Base-by-base conservation (phyloP, 1,284 basidiomycete species). In the Apiotrichum gamsii region DNA sequence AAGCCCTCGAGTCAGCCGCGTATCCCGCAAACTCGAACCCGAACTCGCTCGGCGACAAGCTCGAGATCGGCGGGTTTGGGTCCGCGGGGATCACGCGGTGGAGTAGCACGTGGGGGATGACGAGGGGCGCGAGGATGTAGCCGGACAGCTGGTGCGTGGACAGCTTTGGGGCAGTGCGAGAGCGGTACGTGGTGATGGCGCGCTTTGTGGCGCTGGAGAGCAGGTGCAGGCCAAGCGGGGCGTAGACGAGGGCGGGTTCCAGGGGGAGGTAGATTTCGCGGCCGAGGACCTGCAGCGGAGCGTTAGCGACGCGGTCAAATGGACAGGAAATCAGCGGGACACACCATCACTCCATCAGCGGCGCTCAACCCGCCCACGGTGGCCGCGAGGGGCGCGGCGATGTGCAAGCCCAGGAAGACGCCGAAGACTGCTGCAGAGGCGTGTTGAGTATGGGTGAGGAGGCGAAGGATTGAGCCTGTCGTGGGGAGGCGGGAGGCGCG, bases 1-100 rank as follows among this genome's bases (percentile, higher is more conserved):
- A 55, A 11, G 52, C 47, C n/a, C 49, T 37, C 15, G 48, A 53
- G 3, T 37, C 41, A 18, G 67, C 38, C 5, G 60, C 59, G 54
- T 65, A 65, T 2, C 60, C 62, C 9, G 65, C 66, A 46, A 65
- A 70, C 32, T 69, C 64, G 52, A 62, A 69, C 4, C 59, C 63
- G 5, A 70, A 53, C 45, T 72, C 69, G 15, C 52, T 51, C 10
- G 69, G 69, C 0, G 57, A 60, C 2, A 70, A 54, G 3, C 41
- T 34, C 8, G 44, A 47, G 18, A 69, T 67, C 6, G 68, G 62
- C 23, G 61, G 46, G 5, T 23, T 14, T 8, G 56, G 32, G 2
- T 42, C 47, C 5, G 59, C 50, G 20, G 69, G 69, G 34, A 62
- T 56, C 10, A 68, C 14, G 6, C 69, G 62, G 51, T 72, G 61